Evolutionary conservation across 2,329 filamentous ascomycete genomes (phyloP).

Genomic region (Colletotrichum chrysophilum): DNA sequence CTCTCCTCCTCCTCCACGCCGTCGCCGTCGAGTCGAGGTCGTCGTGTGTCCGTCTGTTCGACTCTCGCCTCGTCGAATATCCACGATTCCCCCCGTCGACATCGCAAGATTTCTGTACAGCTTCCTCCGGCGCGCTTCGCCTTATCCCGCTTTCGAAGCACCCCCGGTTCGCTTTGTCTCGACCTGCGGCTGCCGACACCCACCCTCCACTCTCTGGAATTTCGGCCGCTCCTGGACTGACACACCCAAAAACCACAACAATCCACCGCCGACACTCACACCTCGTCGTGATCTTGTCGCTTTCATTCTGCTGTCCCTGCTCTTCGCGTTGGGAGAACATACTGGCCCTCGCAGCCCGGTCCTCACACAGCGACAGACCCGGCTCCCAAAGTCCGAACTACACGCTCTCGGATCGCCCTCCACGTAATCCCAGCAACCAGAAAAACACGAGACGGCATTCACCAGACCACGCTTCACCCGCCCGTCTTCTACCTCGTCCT

Average conservation of each 20-base stretch:
- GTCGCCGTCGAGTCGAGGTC: not conserved
- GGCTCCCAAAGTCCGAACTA: not conserved
- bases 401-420: not conserved
- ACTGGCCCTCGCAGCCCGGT: not conserved
- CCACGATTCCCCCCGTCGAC: not conserved
- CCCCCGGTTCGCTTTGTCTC: conserved; percentile 17
- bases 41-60: not conserved
- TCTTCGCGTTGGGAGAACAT: not conserved
- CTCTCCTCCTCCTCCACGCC: not conserved
- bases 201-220: conserved; percentile 21
- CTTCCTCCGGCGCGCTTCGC: not conserved
- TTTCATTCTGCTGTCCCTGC: not conserved
- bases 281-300: not conserved
- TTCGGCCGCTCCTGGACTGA: conserved; percentile 16
- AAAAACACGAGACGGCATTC: conserved; percentile 18
- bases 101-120: not conserved
- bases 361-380: not conserved
- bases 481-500: not conserved
- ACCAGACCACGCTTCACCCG: not conserved
- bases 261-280: conserved; percentile 7
- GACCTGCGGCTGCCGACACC: conserved; percentile 13
- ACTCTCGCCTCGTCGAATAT: not conserved
- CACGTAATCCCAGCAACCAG: conserved; percentile 8
- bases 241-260: conserved; percentile 18
- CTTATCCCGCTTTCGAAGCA: conserved; percentile 6